phyloP scores from a whole-genome alignment of 1,284 basidiomycete genomes.

The Laetiporus sulphureus region DNA sequence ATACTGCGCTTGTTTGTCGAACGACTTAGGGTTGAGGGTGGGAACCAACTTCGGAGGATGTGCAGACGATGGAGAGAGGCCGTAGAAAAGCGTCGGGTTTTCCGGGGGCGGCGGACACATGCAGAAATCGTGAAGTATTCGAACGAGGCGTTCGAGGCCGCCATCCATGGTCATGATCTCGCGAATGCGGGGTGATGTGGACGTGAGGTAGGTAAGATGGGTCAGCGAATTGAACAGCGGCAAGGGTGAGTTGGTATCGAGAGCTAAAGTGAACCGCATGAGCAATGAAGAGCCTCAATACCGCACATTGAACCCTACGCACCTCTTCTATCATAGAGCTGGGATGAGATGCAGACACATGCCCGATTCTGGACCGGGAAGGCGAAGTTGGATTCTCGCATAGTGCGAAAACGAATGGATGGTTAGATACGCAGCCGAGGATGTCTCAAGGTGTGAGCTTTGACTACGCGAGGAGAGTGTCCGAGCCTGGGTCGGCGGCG shows the following conservation, averaged over 20 bases:
- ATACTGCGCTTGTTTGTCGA: slow-evolving; percentile 81
- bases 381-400: slow-evolving; percentile 97
- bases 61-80: slow-evolving; percentile 55
- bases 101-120: slow-evolving; percentile 70
- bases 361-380: slow-evolving; percentile 95
- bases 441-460: not conserved
- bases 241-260: slow-evolving; percentile 88
- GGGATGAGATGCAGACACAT: slow-evolving; percentile 89
- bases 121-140: slow-evolving; percentile 87
- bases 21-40: slow-evolving; percentile 58
- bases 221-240: slow-evolving; percentile 96
- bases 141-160: slow-evolving; percentile 91
- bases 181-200: slow-evolving; percentile 94
- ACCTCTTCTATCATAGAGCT: slow-evolving; percentile 96
- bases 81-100: slow-evolving; percentile 66
- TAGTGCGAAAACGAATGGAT: slow-evolving; percentile 27
- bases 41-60: slow-evolving; percentile 47
- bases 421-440: not conserved
- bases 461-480: slow-evolving; percentile 2
- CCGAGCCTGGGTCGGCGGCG: slow-evolving; percentile 9
- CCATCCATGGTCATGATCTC: slow-evolving; percentile 98
- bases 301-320: slow-evolving; percentile 23
- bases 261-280: slow-evolving; percentile 45
- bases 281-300: not conserved
- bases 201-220: slow-evolving; percentile 95